Conservation (phyloP, 208 protist genomes). For the Trypanosoma avium region DNA sequence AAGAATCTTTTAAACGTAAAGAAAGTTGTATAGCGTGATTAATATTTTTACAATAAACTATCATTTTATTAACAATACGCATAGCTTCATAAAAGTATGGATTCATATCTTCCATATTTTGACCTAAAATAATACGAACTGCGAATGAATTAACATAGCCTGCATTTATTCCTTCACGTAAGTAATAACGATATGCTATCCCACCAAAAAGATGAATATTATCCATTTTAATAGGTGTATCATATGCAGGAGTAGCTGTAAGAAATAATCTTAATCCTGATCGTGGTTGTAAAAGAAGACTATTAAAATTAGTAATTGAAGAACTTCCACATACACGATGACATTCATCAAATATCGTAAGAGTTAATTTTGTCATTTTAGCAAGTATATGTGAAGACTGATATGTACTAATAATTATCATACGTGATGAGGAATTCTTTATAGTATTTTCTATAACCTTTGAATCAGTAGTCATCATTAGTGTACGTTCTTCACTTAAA, state of each 20-base stretch:
- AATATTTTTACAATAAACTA: constrained; percentile 75
- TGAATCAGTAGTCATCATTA: constrained; percentile 65
- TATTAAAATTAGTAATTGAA: constrained; percentile 66
- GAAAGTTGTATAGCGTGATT: constrained; percentile 46
- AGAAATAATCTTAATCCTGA: constrained; percentile 61
- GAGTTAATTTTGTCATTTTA: constrained; percentile 38
- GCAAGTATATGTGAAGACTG: constrained; percentile 71
- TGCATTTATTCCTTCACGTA: constrained; percentile 74
- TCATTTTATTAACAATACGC: constrained; percentile 70
- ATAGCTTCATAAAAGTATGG: constrained; percentile 79
- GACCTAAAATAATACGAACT: constrained; percentile 57
- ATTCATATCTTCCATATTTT: constrained; percentile 55
- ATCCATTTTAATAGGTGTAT: constrained; percentile 79
- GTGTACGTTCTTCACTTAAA: constrained; percentile 19
- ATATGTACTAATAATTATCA: constrained; percentile 72
- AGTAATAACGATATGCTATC: constrained; percentile 78
- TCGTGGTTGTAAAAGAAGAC: constrained; percentile 48
- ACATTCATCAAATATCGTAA: constrained; percentile 81
- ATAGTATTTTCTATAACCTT: constrained; percentile 45
- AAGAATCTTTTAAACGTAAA: constrained; percentile 25
- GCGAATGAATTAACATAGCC: constrained; percentile 75
- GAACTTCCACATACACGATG: constrained; percentile 77
- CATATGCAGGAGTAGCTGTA: constrained; percentile 75
- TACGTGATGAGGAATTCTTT: constrained; percentile 20
- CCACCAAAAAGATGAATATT: constrained; percentile 64